These are phyloP conservation scores for Penium margaritaceum DNA, from an alignment of 139 green algal genomes.

Conservation along the genomic window DNA sequence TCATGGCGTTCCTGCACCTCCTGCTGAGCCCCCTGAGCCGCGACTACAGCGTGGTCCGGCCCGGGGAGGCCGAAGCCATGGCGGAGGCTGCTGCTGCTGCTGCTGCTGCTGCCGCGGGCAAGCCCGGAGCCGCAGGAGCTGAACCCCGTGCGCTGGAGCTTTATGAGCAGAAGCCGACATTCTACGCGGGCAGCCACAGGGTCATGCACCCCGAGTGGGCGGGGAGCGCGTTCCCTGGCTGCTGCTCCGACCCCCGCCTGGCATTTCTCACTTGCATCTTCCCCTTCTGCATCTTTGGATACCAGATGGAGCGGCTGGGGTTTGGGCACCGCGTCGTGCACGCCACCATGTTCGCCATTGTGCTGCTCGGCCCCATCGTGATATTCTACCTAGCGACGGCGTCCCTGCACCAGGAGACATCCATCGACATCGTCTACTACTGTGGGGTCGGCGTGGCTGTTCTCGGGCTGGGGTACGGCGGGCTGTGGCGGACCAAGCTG, in stretches of 20 bases:
- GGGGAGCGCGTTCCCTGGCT: constrained; percentile 10
- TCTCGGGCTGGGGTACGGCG: constrained; percentile 19
- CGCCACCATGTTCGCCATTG: constrained; percentile 22
- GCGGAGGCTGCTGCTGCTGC: too few species aligned
- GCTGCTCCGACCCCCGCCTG: not conserved
- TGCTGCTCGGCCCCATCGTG: constrained; percentile 14
- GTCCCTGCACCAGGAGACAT: not conserved
- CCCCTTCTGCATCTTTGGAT: constrained; percentile 28
- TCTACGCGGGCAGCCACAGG: not conserved
- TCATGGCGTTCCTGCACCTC: constrained; percentile 11
- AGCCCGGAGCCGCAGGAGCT: too few species aligned
- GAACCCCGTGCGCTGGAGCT: too few species aligned
- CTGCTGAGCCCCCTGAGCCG: constrained; percentile 24
- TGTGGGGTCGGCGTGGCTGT: constrained; percentile 9
- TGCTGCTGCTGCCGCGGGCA: too few species aligned
- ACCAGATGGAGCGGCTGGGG: constrained; percentile 28
- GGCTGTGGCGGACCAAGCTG: constrained; percentile 24
- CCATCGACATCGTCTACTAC: not conserved
- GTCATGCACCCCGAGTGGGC: constrained; percentile 22
- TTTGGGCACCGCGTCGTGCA: constrained; percentile 31
- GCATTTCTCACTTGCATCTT: constrained; percentile 5
- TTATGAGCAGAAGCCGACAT: not conserved
- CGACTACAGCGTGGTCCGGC: not conserved
- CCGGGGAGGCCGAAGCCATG: not conserved
- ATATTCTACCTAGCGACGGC: constrained; percentile 22